Evolutionary conservation across 2,329 filamentous ascomycete genomes (phyloP), one percentile per base, ranked within the genome.

Genomic region (Hypoxylon sp.): DNA sequence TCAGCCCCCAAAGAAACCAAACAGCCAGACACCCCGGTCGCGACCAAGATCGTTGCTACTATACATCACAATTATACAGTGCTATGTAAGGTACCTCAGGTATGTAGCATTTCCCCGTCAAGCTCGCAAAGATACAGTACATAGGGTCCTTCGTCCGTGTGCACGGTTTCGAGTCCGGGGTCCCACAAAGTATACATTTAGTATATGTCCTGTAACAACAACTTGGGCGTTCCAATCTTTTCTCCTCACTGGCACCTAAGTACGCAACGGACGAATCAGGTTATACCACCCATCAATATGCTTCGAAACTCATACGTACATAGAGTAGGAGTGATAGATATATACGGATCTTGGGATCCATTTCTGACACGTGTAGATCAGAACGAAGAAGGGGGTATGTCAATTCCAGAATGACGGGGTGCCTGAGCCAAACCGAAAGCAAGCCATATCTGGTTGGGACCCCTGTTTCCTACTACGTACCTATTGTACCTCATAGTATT

Each of bases 351-450:
- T 55, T 53, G 30, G 41, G 47, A 54, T 52, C 53, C 63, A 59
- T 63, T 61, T 51, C 63, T 64, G 57, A 64, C 67, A 69, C 67
- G 67, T 69, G 67, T 67, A 60, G 63, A 63, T 59, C 56, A 66
- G 54, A 59, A 39, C 23, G 39, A 30, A 67, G 34, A 61, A 66
- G 66, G 37, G 55, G 66, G 52, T 59, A 61, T 61, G 66, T 46
- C 60, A 66, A 52, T n/a, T 55, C 66, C 56, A 61, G 55, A 51
- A 55, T 43, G 56, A 66, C 56, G 56, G 52, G 48, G 67, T 67
- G 53, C 67, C 63, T 69, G 67, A 69, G 41, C 67, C 60, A 69
- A 64, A 64, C 67, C 67, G 63, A 61, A 61, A 62, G 54, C 25
- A 50, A 50, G 50, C 27, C 32, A 50, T 52, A 54, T 62, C 50